phyloP scores from a whole-genome alignment of 2,329 filamentous ascomycete species.

The Colletotrichum costaricense region DNA sequence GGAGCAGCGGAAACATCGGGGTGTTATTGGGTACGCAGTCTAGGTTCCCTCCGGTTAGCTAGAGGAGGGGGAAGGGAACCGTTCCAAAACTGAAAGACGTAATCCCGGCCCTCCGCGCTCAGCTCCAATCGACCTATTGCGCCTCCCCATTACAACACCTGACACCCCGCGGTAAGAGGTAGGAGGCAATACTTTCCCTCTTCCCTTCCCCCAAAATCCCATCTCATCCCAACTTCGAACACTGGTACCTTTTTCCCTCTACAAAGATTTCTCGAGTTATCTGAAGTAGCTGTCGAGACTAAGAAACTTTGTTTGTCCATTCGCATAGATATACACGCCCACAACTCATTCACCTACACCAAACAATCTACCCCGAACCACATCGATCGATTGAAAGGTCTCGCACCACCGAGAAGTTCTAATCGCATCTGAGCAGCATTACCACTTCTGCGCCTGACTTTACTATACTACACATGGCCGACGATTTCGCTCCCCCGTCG shows the following conservation, averaged over 20 bases:
- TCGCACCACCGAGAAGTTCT: not conserved
- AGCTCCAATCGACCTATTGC: constrained; percentile 11
- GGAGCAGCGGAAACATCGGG: constrained; percentile 7
- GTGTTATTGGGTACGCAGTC: not conserved
- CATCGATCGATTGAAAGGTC: not conserved
- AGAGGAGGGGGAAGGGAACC: not conserved
- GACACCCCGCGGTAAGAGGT: constrained; percentile 3
- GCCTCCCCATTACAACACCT: constrained; percentile 26
- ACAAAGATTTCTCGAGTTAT: not conserved
- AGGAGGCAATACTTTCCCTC: constrained; percentile 1
- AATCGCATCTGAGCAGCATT: not conserved
- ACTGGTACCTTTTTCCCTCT: not conserved
- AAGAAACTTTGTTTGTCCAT: not conserved
- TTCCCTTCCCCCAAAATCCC: not conserved
- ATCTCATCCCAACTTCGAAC: not conserved
- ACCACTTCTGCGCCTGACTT: not conserved
- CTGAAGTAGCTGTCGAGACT: constrained; percentile 1
- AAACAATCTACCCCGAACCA: not conserved
- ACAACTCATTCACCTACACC: not conserved
- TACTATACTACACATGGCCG: constrained; percentile 55
- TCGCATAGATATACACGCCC: not conserved
- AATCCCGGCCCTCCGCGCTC: constrained; percentile 26
- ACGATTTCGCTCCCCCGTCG: constrained; percentile 64
- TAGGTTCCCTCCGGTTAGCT: not conserved
- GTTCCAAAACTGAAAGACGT: constrained; percentile 19